Evolutionary conservation across 2,329 filamentous ascomycete genomes (phyloP).

Genomic region (Davidsoniella eucalypti): DNA sequence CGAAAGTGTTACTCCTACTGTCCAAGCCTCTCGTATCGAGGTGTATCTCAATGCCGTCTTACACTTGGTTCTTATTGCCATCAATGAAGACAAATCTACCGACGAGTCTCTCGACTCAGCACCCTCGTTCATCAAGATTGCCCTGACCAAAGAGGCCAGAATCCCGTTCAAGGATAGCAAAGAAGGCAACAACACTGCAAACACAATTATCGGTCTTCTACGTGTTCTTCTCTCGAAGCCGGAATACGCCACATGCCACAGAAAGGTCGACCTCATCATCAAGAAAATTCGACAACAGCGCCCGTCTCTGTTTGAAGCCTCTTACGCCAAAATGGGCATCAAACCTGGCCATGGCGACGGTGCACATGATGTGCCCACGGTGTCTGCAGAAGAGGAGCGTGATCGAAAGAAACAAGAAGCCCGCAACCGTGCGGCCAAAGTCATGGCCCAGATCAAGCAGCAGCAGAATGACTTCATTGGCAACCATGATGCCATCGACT

Average conservation of each 20-base stretch:
- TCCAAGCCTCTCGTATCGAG: slow-evolving; percentile 72
- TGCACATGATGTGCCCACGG: slow-evolving; percentile 21
- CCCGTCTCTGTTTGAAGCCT: slow-evolving; percentile 53
- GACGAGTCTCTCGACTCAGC: background rate
- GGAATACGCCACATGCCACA: slow-evolving; percentile 65
- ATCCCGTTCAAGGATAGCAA: background rate
- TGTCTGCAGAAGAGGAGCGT: slow-evolving; percentile 50
- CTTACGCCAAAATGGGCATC: slow-evolving; percentile 47
- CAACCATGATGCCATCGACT: slow-evolving; percentile 64
- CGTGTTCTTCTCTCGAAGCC: slow-evolving; percentile 48
- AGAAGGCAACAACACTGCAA: slow-evolving; percentile 31
- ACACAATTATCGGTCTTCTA: slow-evolving; percentile 48
- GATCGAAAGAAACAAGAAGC: slow-evolving; percentile 84
- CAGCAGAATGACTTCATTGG: slow-evolving; percentile 92
- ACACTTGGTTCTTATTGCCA: slow-evolving; percentile 71
- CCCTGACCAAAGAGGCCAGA: background rate
- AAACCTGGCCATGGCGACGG: slow-evolving; percentile 72
- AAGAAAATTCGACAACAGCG: slow-evolving; percentile 73
- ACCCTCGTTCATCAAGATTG: slow-evolving; percentile 3
- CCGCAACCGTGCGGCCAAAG: slow-evolving; percentile 71
- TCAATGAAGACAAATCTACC: slow-evolving; percentile 59
- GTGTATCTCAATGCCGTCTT: slow-evolving; percentile 83
- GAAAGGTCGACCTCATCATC: slow-evolving; percentile 71
- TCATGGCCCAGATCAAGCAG: slow-evolving; percentile 97
- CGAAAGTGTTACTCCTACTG: slow-evolving; percentile 49